These are phyloP conservation scores for Mycosphaerella sp. DNA, from an alignment of 2,329 filamentous ascomycete genomes.

Conservation along the genomic window DNA sequence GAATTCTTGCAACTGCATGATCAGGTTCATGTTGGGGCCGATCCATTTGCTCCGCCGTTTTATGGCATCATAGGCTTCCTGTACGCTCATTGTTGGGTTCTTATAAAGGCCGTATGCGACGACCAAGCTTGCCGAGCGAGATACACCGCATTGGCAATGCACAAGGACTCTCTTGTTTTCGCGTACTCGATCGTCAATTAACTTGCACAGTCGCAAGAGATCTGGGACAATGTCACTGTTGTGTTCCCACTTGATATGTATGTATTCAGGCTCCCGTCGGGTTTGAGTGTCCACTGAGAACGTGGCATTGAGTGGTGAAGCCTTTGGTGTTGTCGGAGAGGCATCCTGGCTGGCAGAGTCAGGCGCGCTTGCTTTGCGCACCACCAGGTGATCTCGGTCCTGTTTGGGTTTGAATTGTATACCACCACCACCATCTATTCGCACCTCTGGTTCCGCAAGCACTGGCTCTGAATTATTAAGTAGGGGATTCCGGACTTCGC, in stretches of 20 bases:
- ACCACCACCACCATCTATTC: slow-evolving; percentile 31
- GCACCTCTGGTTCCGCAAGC: slow-evolving; percentile 30
- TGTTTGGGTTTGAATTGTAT: slow-evolving; percentile 33
- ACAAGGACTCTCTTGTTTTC: slow-evolving; percentile 73
- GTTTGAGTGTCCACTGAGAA: slow-evolving; percentile 10
- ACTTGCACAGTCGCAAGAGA: slow-evolving; percentile 66
- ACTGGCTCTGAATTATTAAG: slow-evolving; percentile 22
- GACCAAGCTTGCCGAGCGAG: slow-evolving; percentile 76
- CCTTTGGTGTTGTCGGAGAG: slow-evolving; percentile 49
- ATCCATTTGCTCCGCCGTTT: slow-evolving; percentile 82
- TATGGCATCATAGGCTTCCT: slow-evolving; percentile 75
- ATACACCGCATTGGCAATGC: slow-evolving; percentile 82
- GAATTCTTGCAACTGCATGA: slow-evolving; percentile 84
- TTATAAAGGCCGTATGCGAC: slow-evolving; percentile 80
- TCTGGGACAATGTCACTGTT: slow-evolving; percentile 80
- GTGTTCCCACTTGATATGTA: slow-evolving; percentile 83
- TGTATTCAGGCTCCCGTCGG: slow-evolving; percentile 63
- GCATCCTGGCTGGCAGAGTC: slow-evolving; percentile 21
- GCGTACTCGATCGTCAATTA: slow-evolving; percentile 65
- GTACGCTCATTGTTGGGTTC: slow-evolving; percentile 68
- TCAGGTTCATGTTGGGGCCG: slow-evolving; percentile 84
- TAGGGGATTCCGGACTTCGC: slow-evolving; percentile 75
- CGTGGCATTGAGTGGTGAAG: slow-evolving; percentile 41
- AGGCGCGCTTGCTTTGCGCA: slow-evolving; percentile 3
- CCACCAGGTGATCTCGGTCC: slow-evolving; percentile 12